Percentiles rank a stretch among this genome's conserved stretches.
These are phyloP conservation scores for Colletotrichum graminicola DNA, from an alignment of 2,329 filamentous ascomycete genomes.

Conservation along the genomic window DNA sequence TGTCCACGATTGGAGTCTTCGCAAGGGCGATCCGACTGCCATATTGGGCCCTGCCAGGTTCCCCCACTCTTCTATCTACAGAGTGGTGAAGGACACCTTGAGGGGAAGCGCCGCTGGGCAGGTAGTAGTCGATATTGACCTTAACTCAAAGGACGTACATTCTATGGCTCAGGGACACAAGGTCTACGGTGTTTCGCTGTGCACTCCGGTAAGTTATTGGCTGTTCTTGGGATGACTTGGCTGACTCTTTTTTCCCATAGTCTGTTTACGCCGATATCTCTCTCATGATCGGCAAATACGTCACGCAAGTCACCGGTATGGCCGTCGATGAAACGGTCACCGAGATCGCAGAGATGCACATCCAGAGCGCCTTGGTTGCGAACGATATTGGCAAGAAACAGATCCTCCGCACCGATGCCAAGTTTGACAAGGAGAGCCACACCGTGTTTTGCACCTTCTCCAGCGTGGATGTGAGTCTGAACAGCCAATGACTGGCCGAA, in stretches of 20 bases:
- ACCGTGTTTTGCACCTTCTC: conserved; percentile 17
- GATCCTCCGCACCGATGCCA: conserved; percentile 70
- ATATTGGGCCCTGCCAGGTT: conserved; percentile 47
- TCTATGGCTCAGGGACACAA: conserved; percentile 72
- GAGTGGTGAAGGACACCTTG: conserved; percentile 73
- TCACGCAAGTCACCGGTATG: conserved; percentile 72
- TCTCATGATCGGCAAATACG: conserved; percentile 71
- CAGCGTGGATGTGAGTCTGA: conserved; percentile 29
- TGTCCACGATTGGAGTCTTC: conserved; percentile 77
- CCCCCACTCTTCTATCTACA: conserved; percentile 60
- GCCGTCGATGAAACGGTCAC: conserved; percentile 67
- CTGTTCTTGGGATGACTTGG: background rate
- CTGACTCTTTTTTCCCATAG: background rate
- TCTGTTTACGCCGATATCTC: conserved; percentile 70
- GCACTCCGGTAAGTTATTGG: conserved; percentile 61
- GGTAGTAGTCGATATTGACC: conserved; percentile 69
- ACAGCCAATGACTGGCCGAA: conserved; percentile 59
- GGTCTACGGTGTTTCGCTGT: conserved; percentile 75
- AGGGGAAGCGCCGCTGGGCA: conserved; percentile 73
- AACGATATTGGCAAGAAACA: conserved; percentile 62
- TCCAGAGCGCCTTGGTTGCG: conserved; percentile 76
- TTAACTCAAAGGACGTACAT: conserved; percentile 72
- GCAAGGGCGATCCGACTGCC: conserved; percentile 72
- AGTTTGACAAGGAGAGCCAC: conserved; percentile 55
- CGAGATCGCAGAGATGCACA: conserved; percentile 76